These are phyloP conservation scores for Candida incommunis DNA, from an alignment of 805 yeast genomes.

Conservation along the genomic window DNA sequence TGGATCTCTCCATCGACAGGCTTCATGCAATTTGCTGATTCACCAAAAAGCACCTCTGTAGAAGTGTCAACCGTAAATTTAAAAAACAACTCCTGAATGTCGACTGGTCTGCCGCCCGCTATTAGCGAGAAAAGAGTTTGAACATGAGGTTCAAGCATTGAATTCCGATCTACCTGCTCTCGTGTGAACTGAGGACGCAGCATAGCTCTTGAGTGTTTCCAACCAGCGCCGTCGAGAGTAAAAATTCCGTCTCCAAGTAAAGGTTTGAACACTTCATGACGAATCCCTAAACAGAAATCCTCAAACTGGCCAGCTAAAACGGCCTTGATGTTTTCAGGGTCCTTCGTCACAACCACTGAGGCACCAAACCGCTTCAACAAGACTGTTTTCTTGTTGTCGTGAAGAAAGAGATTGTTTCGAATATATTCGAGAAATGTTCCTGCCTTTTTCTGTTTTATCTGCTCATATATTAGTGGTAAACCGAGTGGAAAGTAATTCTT, in stretches of 20 bases:
- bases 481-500: background rate
- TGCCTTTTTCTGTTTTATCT: background rate
- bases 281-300: conserved; percentile 18
- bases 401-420: background rate
- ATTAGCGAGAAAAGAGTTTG: conserved; percentile 8
- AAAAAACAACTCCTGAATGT: conserved; percentile 18
- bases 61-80: conserved; percentile 21
- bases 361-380: background rate
- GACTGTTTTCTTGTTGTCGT: background rate
- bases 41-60: conserved; percentile 23
- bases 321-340: conserved; percentile 22
- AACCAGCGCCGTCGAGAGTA: conserved; percentile 21
- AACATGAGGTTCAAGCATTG: conserved; percentile 13
- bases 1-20: conserved; percentile 6
- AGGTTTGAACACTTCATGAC: conserved; percentile 15
- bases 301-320: conserved; percentile 20
- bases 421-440: background rate
- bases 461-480: background rate
- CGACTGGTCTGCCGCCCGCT: conserved; percentile 9
- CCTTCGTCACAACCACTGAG: conserved; percentile 10
- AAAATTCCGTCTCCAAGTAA: conserved; percentile 23
- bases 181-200: conserved; percentile 21
- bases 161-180: conserved; percentile 15
- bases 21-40: conserved; percentile 15
- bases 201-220: conserved; percentile 22